phyloP scores from a whole-genome alignment of 1,284 basidiomycete genomes.

The Trichosporon asahii region DNA sequence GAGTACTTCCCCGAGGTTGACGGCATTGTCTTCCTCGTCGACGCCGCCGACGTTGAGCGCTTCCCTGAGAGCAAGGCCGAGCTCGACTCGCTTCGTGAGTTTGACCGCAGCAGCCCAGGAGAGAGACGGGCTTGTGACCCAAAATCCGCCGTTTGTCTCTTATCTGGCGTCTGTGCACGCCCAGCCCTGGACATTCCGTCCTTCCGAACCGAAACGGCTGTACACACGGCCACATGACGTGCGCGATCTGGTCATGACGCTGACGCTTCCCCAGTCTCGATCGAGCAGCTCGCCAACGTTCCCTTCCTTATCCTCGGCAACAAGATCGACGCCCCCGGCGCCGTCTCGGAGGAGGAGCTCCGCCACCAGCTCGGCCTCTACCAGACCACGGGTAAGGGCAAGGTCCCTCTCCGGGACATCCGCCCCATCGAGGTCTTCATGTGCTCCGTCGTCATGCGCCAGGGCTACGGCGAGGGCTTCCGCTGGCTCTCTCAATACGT shows the following conservation, averaged over 20 bases:
- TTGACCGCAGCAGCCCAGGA: too few relatives aligned
- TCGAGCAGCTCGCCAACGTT: constrained; percentile 91
- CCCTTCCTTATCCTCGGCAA: constrained; percentile 99
- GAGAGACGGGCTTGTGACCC: not conserved
- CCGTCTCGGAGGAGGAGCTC: constrained; percentile 96
- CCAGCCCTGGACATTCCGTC: not conserved
- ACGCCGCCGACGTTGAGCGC: constrained; percentile 93
- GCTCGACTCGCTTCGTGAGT: constrained; percentile 75
- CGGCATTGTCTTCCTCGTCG: constrained; percentile 97
- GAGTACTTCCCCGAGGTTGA: constrained; percentile 99
- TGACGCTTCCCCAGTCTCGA: constrained; percentile 52
- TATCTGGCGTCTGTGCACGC: not conserved
- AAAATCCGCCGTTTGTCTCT: not conserved
- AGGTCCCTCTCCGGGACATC: constrained; percentile 93
- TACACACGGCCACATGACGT: not conserved
- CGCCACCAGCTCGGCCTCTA: constrained; percentile 92
- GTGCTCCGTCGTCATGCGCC: constrained; percentile 99
- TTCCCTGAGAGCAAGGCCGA: constrained; percentile 96
- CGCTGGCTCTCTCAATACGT: constrained; percentile 98
- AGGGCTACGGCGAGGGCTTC: constrained; percentile 99
- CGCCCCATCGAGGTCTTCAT: constrained; percentile 99
- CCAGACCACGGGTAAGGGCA: constrained; percentile 99
- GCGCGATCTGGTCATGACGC: not conserved
- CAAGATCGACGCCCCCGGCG: constrained; percentile 98
- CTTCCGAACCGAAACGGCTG: not conserved